phyloP scores from a whole-genome alignment of 495 filamentous ascomycete species.

The Lentithecium fluviatile region DNA sequence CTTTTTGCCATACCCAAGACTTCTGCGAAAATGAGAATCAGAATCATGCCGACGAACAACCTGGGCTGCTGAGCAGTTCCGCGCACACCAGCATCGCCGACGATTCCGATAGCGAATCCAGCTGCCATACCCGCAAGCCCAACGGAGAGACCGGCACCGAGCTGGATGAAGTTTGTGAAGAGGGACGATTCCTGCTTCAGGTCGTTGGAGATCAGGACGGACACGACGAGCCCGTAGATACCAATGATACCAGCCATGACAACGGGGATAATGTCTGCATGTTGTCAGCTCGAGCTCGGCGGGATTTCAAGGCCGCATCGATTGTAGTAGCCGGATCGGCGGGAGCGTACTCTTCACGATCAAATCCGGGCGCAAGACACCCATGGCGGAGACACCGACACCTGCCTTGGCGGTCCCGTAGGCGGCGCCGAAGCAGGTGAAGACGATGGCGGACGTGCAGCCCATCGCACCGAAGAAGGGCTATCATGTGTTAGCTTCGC shows the following conservation, averaged over 20 bases:
- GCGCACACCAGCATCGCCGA: conserved; percentile 97
- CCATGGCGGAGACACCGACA: conserved; percentile 97
- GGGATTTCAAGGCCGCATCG: neutral
- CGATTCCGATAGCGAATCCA: conserved; percentile 98
- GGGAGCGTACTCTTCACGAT: conserved; percentile 95
- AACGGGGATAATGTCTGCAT: conserved; percentile 92
- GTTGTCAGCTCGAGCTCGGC: conserved; percentile 12
- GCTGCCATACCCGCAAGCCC: conserved; percentile 96
- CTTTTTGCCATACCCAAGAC: conserved; percentile 71
- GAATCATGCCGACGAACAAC: conserved; percentile 99
- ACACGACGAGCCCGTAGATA: conserved; percentile 99
- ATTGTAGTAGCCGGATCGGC: neutral
- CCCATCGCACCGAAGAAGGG: conserved; percentile 99
- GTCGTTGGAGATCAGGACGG: conserved; percentile 92
- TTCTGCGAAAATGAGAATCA: conserved; percentile 99
- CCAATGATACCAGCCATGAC: conserved; percentile 99
- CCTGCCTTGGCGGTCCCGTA: conserved; percentile 99
- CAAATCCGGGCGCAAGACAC: conserved; percentile 94
- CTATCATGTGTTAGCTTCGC: conserved; percentile 47
- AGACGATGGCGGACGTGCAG: conserved; percentile 96
- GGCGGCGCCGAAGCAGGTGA: conserved; percentile 97
- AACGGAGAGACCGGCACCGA: conserved; percentile 94
- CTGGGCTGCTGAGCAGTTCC: conserved; percentile 96
- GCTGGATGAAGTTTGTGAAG: conserved; percentile 94
- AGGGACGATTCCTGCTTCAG: conserved; percentile 79